Conservation (phyloP, 352 stramenopile genomes). For the Ochromonadaceae sp. region DNA sequence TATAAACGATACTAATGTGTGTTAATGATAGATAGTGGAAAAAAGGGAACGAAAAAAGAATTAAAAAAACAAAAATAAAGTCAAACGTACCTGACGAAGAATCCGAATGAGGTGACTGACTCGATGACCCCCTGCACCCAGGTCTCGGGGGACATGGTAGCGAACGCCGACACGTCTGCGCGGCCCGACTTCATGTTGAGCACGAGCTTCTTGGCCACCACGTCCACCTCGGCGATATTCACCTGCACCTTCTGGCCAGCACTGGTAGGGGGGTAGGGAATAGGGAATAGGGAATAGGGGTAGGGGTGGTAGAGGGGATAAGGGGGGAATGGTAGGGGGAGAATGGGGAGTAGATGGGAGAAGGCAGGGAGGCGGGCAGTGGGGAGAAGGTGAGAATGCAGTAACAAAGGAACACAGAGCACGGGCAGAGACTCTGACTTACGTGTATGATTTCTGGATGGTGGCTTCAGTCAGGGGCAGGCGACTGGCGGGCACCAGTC, state of each 20-base stretch:
- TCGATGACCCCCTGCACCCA: neutral
- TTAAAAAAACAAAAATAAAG: too few species aligned
- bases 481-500: neutral
- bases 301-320: too few species aligned
- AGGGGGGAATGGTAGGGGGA: too few species aligned
- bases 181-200: neutral
- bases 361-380: too few species aligned
- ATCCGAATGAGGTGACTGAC: neutral
- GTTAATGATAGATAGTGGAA: too few species aligned
- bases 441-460: neutral
- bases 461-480: neutral
- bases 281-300: too few species aligned
- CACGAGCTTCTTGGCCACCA: neutral
- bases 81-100: too few species aligned
- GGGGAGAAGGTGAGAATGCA: too few species aligned
- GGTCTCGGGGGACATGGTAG: neutral
- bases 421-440: neutral
- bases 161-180: neutral
- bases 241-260: neutral
- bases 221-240: neutral
- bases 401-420: neutral
- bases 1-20: too few species aligned
- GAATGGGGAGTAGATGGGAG: too few species aligned
- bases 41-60: too few species aligned
- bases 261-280: too few species aligned